Percentiles rank a stretch among this genome's conserved stretches.
Evolutionary conservation across 2,329 filamentous ascomycete genomes (phyloP).

Genomic region (Talaromyces sp.): DNA sequence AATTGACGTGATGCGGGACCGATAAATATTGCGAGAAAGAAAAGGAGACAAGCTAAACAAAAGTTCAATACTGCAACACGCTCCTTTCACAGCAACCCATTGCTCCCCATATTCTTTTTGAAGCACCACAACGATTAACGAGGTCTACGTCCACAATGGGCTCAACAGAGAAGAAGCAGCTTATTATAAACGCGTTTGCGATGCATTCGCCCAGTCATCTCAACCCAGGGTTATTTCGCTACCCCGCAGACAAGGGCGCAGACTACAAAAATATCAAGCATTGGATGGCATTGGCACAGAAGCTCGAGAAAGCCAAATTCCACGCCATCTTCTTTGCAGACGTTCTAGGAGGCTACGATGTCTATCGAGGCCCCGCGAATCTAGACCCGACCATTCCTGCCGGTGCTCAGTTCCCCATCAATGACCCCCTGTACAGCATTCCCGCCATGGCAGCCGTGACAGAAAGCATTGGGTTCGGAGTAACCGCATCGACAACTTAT

Average conservation of each 20-base stretch:
- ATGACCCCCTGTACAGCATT: constrained; percentile 46
- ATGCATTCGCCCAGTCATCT: constrained; percentile 53
- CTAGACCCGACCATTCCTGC: constrained; percentile 42
- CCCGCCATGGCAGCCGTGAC: constrained; percentile 53
- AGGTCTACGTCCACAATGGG: constrained; percentile 12
- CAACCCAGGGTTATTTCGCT: constrained; percentile 46
- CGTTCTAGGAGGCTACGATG: constrained; percentile 51
- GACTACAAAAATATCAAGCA: constrained; percentile 48
- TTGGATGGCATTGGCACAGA: constrained; percentile 53
- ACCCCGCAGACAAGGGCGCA: constrained; percentile 39
- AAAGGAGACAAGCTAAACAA: background rate
- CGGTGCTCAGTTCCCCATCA: constrained; percentile 48
- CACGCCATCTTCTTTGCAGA: constrained; percentile 57
- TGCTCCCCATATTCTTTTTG: background rate
- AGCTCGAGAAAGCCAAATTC: constrained; percentile 53
- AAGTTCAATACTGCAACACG: background rate
- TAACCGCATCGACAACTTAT: constrained; percentile 59
- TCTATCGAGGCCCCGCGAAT: constrained; percentile 48
- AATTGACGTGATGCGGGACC: constrained; percentile 7
- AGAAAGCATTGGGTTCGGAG: constrained; percentile 53
- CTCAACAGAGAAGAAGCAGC: constrained; percentile 36
- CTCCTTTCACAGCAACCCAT: background rate
- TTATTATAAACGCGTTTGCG: constrained; percentile 53
- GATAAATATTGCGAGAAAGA: constrained; percentile 10
- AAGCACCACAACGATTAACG: background rate